Conservation (phyloP, 2,329 filamentous ascomycete species). For the Exophiala sp. region DNA sequence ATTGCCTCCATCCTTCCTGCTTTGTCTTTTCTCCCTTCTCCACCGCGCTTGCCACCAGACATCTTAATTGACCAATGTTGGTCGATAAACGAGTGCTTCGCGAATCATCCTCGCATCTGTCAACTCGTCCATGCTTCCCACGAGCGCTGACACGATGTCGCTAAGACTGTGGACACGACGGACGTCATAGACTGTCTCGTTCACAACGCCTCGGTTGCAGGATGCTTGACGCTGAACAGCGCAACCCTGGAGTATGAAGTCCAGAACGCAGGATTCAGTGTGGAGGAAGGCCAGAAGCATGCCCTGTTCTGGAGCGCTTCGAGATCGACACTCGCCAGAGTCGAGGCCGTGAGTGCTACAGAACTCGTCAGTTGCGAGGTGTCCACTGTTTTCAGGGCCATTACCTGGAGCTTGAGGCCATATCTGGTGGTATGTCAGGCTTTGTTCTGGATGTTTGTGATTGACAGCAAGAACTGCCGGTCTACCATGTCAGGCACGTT, state of each 20-base stretch:
- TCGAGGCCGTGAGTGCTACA: background rate
- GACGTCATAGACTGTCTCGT: background rate
- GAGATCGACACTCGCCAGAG: background rate
- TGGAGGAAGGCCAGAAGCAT: slow-evolving; percentile 15
- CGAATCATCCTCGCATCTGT: slow-evolving; percentile 13
- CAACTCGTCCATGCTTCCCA: slow-evolving; percentile 16
- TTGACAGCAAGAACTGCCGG: too few relatives aligned
- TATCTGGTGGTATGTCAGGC: too few relatives aligned
- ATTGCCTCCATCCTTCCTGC: background rate
- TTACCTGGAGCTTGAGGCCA: too few relatives aligned
- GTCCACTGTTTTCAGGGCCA: too few relatives aligned
- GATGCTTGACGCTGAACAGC: background rate
- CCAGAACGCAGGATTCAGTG: slow-evolving; percentile 6
- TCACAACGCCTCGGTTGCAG: background rate
- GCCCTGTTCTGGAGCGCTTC: slow-evolving; percentile 1
- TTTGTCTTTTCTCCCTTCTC: slow-evolving; percentile 10
- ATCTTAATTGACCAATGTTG: slow-evolving; percentile 8
- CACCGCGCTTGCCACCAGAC: background rate
- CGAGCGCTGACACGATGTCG: slow-evolving; percentile 2
- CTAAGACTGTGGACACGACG: background rate
- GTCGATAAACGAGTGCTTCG: slow-evolving; percentile 5
- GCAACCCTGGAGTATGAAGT: slow-evolving; percentile 9
- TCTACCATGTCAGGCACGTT: too few relatives aligned
- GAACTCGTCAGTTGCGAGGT: background rate
- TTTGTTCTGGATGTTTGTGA: too few relatives aligned